Evolutionary conservation across 768 basidiomycete genomes (phyloP), one percentile per base, ranked within the genome.

Genomic region (Plicaturopsis crispa): DNA sequence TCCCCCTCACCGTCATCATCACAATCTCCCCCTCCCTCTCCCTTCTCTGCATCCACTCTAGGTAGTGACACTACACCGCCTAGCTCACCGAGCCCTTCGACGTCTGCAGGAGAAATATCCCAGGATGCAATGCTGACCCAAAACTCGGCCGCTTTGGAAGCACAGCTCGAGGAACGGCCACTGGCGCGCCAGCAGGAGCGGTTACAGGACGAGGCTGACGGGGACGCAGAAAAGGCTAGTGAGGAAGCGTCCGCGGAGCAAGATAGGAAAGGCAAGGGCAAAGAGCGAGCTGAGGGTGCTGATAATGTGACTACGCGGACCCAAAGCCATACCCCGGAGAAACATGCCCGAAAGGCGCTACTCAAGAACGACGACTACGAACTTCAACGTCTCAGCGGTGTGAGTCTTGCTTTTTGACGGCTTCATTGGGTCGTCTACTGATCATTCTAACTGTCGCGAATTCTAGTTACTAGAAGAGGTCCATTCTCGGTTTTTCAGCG

Each of bases 301-400:
- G 46, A 48, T 19, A 48, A 40, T 22, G 48, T 31, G 7, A 24
- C 45, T 23, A n/a, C 34, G 13, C 28, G n/a, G 5, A 43, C 41
- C 26, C 45, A 53, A 46, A 63, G 44, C 3, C 28, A 42, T 19
- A 47, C 63, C 35, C 55, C 57, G 3, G 73, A 75, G 40, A 75
- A 73, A 47, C 52, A 52, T 18, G 63, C 64, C 13, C 73, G 72
- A 41, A 88, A 84, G 54, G 86, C 90, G 0, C 57, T 97, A 22
- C 60, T 98, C 35, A 92, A 84, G 61, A 87, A 91, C 42, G 78
- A 93, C 44, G 94, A 98, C 54, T 53, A 57, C 18, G 94, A 99
- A 63, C 67, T 99, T 31, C 63, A 66, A 7, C 68, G 94, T 31
- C 67, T 99, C n/a, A 70, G 74, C 42, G 73, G 70, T 61, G 92